A percentile compares a stretch with the other conserved stretches of the same genome.
phyloP scores from a whole-genome alignment of 345 rosid genomes.

The Kernera saxatilis region DNA sequence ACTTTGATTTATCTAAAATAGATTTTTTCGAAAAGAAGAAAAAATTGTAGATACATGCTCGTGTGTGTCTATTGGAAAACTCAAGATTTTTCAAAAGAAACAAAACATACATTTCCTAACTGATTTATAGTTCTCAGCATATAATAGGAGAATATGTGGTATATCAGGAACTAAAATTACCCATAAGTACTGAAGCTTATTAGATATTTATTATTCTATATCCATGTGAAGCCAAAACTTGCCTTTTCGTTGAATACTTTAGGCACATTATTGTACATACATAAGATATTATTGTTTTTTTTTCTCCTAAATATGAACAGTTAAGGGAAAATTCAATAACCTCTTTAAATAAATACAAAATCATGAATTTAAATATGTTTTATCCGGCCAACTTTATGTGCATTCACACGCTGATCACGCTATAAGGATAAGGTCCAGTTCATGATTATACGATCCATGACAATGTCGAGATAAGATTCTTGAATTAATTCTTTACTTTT shows the following conservation, averaged over 20 bases:
- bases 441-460: neutral
- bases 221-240: slow-evolving; percentile 19
- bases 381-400: neutral
- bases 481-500: neutral
- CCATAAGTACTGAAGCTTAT: neutral
- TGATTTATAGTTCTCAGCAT: neutral
- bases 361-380: neutral
- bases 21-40: neutral
- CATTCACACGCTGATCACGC: slow-evolving; percentile 17
- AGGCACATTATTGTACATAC: neutral
- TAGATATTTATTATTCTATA: neutral
- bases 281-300: neutral
- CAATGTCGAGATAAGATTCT: slow-evolving; percentile 6
- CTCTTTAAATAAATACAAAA: neutral
- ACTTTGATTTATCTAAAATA: neutral
- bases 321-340: neutral
- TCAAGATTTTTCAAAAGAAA: neutral
- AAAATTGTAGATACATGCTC: neutral
- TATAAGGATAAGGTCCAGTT: neutral
- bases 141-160: neutral
- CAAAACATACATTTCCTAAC: neutral
- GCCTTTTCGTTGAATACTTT: slow-evolving; percentile 10
- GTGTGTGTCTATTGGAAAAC: neutral
- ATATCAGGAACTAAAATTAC: neutral
- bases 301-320: neutral